phyloP scores from a whole-genome alignment of 1,284 basidiomycete species.

The Boletus calvinii region DNA sequence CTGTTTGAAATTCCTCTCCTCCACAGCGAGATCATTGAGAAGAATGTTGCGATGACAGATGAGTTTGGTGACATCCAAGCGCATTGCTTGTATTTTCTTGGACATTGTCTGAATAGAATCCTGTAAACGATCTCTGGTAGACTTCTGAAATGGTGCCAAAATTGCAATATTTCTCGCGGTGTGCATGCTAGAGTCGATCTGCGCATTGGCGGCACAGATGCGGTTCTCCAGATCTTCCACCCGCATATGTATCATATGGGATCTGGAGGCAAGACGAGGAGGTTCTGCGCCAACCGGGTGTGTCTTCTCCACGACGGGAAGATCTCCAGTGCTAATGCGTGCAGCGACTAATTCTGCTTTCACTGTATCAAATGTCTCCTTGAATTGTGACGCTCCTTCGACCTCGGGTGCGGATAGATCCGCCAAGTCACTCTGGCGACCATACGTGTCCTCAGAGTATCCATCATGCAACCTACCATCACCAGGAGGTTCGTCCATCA shows the following conservation, averaged over 20 bases:
- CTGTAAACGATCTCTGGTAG: slow-evolving; percentile 76
- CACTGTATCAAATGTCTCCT: slow-evolving; percentile 82
- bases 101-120: slow-evolving; percentile 63
- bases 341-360: slow-evolving; percentile 76
- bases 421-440: slow-evolving; percentile 38
- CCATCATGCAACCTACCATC: slow-evolving; percentile 22
- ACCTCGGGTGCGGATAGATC: slow-evolving; percentile 48
- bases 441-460: slow-evolving; percentile 30
- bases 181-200: slow-evolving; percentile 72
- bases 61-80: slow-evolving; percentile 74
- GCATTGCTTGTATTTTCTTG: slow-evolving; percentile 62
- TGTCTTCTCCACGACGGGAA: slow-evolving; percentile 8
- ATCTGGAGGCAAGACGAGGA: slow-evolving; percentile 36
- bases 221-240: slow-evolving; percentile 63
- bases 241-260: slow-evolving; percentile 59
- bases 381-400: slow-evolving; percentile 62
- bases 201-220: slow-evolving; percentile 55
- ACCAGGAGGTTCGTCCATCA: slow-evolving; percentile 5
- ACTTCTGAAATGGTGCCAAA: slow-evolving; percentile 82
- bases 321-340: slow-evolving; percentile 26
- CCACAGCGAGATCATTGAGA: slow-evolving; percentile 68
- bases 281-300: slow-evolving; percentile 7
- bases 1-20: slow-evolving; percentile 65
- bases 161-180: slow-evolving; percentile 81
- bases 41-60: slow-evolving; percentile 77